These are phyloP conservation scores for Phytopythium ostracodes DNA, from an alignment of 352 stramenopile genomes.

Conservation along the genomic window DNA sequence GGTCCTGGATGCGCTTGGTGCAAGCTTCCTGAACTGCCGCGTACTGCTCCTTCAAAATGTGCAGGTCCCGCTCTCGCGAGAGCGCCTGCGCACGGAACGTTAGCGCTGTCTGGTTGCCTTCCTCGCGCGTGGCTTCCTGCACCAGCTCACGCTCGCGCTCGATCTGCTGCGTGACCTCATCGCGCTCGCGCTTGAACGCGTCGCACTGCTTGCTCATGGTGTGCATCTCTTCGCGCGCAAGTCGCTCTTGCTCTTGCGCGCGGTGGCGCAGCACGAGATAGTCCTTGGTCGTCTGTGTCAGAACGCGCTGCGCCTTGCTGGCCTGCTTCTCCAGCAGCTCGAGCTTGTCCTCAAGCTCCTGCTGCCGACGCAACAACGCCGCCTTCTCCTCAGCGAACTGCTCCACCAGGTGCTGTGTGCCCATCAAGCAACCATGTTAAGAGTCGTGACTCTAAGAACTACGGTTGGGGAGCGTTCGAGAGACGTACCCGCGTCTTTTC, in stretches of 20 bases:
- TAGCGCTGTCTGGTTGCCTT: conserved; percentile 49
- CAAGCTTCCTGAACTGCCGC: conserved; percentile 68
- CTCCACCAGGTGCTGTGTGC: conserved; percentile 29
- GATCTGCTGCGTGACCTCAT: conserved; percentile 33
- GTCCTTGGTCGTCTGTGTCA: conserved; percentile 71
- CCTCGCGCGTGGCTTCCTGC: conserved; percentile 41
- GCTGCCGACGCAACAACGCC: conserved; percentile 37
- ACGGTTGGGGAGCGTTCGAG: background rate
- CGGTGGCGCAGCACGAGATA: conserved; percentile 73
- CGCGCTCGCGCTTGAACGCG: conserved; percentile 35
- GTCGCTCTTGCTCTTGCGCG: conserved; percentile 52
- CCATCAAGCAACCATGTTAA: background rate
- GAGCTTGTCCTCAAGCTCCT: conserved; percentile 31
- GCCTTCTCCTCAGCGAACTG: conserved; percentile 51
- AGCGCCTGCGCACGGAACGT: conserved; percentile 54
- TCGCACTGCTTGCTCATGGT: conserved; percentile 36
- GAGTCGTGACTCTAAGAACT: background rate
- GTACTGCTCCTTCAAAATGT: conserved; percentile 78
- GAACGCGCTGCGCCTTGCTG: conserved; percentile 47
- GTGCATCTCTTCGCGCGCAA: conserved; percentile 56
- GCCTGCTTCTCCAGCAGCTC: conserved; percentile 40
- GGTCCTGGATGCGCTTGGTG: conserved; percentile 57
- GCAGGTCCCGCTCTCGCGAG: conserved; percentile 57
- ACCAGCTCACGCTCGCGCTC: conserved; percentile 40
- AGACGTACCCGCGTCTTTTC: conserved; percentile 49